phyloP scores from a whole-genome alignment of 805 yeast genomes.

The Pichia exigua region DNA sequence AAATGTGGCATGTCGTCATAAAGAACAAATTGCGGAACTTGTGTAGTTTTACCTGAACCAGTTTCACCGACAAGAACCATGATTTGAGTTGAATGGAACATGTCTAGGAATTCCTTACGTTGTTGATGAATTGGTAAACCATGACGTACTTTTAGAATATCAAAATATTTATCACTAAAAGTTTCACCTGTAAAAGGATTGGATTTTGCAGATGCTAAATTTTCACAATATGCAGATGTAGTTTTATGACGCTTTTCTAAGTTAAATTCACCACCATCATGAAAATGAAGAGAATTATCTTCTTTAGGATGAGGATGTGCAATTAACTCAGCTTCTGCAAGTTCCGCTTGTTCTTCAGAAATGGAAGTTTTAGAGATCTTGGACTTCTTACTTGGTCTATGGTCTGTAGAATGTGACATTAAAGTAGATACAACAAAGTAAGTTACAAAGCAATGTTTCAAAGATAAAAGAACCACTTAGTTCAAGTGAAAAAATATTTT shows the following conservation, averaged over 20 bases:
- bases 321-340: slow-evolving; percentile 47
- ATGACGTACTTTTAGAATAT: slow-evolving; percentile 70
- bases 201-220: slow-evolving; percentile 45
- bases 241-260: slow-evolving; percentile 53
- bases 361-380: slow-evolving; percentile 39
- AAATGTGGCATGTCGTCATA: slow-evolving; percentile 91
- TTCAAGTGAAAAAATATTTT: neutral
- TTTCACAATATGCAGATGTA: slow-evolving; percentile 53
- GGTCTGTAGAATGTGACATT: neutral
- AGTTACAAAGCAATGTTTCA: too few species aligned
- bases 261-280: slow-evolving; percentile 60
- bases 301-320: slow-evolving; percentile 39
- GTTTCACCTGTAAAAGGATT: slow-evolving; percentile 77
- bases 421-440: neutral
- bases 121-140: slow-evolving; percentile 92
- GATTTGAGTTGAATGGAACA: slow-evolving; percentile 82
- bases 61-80: slow-evolving; percentile 99
- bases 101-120: slow-evolving; percentile 76
- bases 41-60: slow-evolving; percentile 98
- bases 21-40: slow-evolving; percentile 91
- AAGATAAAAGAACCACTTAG: too few species aligned
- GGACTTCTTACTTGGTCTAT: slow-evolving; percentile 41
- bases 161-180: slow-evolving; percentile 62
- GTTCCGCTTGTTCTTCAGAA: slow-evolving; percentile 61
- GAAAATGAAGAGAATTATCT: slow-evolving; percentile 36